phyloP scores from a whole-genome alignment of 1,284 basidiomycete species.

The Ganoderma meredithae region DNA sequence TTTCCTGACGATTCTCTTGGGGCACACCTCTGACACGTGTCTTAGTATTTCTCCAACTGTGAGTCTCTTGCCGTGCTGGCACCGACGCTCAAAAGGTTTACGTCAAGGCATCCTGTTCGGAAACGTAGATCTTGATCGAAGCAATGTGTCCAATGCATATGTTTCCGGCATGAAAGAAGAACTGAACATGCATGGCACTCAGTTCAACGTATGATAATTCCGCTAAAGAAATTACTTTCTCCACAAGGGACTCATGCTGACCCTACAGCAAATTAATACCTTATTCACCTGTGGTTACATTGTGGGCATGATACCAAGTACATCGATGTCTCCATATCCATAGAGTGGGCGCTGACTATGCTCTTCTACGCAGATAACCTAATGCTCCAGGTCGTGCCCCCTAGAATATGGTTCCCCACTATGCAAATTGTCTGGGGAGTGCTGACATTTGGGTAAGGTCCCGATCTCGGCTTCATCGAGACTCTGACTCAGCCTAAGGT shows the following conservation, averaged over 20 bases:
- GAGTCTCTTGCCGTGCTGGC: constrained; percentile 28
- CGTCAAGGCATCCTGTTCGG: too few relatives aligned
- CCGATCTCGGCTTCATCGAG: too few relatives aligned
- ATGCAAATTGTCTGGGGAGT: constrained; percentile 74
- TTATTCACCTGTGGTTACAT: constrained; percentile 78
- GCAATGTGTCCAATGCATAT: constrained; percentile 74
- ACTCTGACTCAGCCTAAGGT: constrained; percentile 1
- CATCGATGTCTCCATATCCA: constrained; percentile 20
- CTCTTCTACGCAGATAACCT: constrained; percentile 56
- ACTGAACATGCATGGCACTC: constrained; percentile 70
- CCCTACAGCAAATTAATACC: constrained; percentile 67
- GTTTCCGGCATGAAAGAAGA: constrained; percentile 88
- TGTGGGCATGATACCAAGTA: constrained; percentile 76
- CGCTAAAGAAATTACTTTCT: not conserved
- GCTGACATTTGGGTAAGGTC: constrained; percentile 64
- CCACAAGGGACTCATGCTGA: not conserved
- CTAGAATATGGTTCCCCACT: constrained; percentile 69
- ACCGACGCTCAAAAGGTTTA: not conserved
- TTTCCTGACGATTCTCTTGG: constrained; percentile 13
- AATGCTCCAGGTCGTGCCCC: constrained; percentile 65
- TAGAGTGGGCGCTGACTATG: not conserved
- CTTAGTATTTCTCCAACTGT: constrained; percentile 74
- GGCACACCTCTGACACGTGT: constrained; percentile 6
- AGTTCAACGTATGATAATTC: constrained; percentile 63
- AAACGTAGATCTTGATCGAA: constrained; percentile 64